Evolutionary conservation across 2,329 filamentous ascomycete species (phyloP).

Genomic region (Ceratocystis diversiconidia): DNA sequence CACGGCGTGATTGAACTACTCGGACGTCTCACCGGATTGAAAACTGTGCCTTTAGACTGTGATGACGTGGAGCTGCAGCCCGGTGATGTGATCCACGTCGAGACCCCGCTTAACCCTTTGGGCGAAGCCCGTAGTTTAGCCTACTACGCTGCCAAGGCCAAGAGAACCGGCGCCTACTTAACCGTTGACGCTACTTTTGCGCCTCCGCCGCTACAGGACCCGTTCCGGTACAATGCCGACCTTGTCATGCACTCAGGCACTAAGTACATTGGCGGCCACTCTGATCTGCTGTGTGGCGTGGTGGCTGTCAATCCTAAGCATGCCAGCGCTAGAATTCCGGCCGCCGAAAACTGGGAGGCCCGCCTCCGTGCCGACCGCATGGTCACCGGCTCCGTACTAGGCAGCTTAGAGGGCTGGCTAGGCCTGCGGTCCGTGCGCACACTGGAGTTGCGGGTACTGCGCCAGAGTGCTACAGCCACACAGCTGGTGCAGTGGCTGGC

Average conservation of each 20-base stretch:
- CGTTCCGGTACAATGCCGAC: constrained; percentile 69
- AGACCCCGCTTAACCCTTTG: constrained; percentile 86
- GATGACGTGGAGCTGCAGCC: constrained; percentile 49
- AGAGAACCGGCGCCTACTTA: constrained; percentile 56
- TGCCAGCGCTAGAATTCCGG: constrained; percentile 25
- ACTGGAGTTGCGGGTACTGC: constrained; percentile 63
- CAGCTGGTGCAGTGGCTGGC: constrained; percentile 60
- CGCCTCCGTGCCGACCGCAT: constrained; percentile 53
- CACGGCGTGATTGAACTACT: constrained; percentile 70
- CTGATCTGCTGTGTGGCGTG: constrained; percentile 81
- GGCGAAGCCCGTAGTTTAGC: constrained; percentile 65
- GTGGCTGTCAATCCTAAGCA: constrained; percentile 47
- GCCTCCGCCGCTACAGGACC: constrained; percentile 77
- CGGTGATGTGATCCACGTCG: constrained; percentile 79
- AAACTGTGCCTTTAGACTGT: constrained; percentile 58
- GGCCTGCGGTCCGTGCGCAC: constrained; percentile 77
- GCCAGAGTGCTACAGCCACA: constrained; percentile 59
- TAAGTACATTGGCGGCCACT: constrained; percentile 94
- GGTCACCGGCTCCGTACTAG: constrained; percentile 73
- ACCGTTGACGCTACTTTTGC: constrained; percentile 87
- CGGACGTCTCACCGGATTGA: constrained; percentile 58
- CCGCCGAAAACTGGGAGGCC: constrained; percentile 37
- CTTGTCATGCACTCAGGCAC: constrained; percentile 84
- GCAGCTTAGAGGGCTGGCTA: constrained; percentile 81
- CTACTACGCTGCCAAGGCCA: constrained; percentile 58